These are phyloP conservation scores for Trametes polyzona DNA, from an alignment of 1,284 basidiomycete species.

Conservation along the genomic window DNA sequence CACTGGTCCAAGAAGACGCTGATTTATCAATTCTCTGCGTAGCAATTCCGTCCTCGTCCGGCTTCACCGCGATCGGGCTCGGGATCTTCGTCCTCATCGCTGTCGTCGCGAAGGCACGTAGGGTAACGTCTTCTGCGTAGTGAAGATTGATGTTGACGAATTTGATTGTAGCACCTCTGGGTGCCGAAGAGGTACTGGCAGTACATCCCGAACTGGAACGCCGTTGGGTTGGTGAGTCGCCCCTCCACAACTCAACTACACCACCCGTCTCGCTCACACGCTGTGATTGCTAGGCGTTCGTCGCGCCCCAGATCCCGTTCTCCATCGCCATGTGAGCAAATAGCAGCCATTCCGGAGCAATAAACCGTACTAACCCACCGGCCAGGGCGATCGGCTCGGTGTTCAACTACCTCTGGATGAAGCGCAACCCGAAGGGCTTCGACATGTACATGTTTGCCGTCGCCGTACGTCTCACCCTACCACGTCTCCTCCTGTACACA, in stretches of 20 bases:
- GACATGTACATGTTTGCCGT: conserved; percentile 69
- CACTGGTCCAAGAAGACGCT: neutral
- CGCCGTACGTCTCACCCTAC: conserved; percentile 36
- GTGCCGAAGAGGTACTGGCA: conserved; percentile 59
- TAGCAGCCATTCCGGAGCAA: neutral
- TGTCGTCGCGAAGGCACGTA: conserved; percentile 45
- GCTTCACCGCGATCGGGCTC: conserved; percentile 65
- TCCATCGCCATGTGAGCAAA: conserved; percentile 50
- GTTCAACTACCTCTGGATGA: conserved; percentile 55
- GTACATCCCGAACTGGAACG: conserved; percentile 71
- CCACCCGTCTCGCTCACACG: conserved; percentile 45
- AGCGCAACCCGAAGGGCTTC: conserved; percentile 46
- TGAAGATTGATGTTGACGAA: neutral
- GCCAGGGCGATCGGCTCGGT: conserved; percentile 41
- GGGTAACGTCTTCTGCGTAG: neutral
- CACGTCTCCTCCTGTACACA: neutral
- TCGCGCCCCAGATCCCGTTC: conserved; percentile 29
- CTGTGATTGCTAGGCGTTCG: conserved; percentile 17
- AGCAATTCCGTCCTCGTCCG: conserved; percentile 60
- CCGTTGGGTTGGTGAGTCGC: conserved; percentile 59
- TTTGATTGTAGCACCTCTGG: conserved; percentile 40
- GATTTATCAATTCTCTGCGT: neutral
- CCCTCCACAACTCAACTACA: conserved; percentile 10
- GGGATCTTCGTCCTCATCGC: conserved; percentile 49
- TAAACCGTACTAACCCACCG: neutral